phyloP scores from a whole-genome alignment of 225 moss, liverwort and hornwort species.

The Straminergon stramineum region DNA sequence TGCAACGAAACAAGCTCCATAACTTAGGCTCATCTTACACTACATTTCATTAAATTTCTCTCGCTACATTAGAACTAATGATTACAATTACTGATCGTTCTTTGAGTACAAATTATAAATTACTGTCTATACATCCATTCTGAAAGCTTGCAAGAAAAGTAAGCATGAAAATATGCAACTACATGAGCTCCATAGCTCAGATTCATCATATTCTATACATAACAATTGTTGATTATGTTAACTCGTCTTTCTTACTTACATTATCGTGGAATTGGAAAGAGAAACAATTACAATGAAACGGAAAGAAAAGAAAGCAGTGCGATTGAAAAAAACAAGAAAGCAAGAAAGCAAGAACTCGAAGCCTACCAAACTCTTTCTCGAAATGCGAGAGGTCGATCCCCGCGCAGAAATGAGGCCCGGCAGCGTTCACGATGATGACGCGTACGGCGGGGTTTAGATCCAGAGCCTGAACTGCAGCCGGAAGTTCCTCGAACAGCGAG shows the following conservation, averaged over 20 bases:
- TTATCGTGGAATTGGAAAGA: neutral
- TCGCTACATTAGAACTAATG: neutral
- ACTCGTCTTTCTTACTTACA: neutral
- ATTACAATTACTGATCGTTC: neutral
- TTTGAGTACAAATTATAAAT: neutral
- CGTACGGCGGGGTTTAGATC: conserved; percentile 48
- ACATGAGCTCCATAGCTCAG: neutral
- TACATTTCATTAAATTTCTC: neutral
- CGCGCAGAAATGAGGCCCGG: conserved; percentile 73
- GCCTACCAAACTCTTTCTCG: conserved; percentile 5
- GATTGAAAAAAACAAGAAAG: neutral
- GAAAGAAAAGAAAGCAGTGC: neutral
- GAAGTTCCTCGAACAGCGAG: conserved; percentile 48
- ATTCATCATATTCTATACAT: neutral
- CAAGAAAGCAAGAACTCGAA: neutral
- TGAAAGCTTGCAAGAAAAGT: neutral
- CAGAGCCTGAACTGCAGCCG: conserved; percentile 40
- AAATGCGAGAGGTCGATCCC: conserved; percentile 64
- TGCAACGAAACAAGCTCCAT: neutral
- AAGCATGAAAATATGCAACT: neutral
- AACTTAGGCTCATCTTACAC: neutral
- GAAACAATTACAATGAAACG: neutral
- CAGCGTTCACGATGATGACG: conserved; percentile 49
- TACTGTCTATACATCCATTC: neutral
- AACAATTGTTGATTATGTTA: neutral